Evolutionary conservation across 1,284 basidiomycete species (phyloP).

Genomic region (Boletus holoroseus): DNA sequence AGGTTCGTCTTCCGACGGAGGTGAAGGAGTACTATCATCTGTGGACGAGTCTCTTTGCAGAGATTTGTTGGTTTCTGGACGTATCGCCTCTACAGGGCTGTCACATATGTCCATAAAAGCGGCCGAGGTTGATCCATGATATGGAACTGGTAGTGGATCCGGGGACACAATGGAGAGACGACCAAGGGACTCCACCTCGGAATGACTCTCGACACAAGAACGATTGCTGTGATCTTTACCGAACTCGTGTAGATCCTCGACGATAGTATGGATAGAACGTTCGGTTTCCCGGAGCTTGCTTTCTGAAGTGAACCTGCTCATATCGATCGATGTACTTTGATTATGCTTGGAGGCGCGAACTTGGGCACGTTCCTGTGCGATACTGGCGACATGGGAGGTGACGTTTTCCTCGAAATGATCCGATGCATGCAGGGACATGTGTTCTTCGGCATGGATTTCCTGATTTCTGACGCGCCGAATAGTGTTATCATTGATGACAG

Average conservation of each 20-base stretch:
- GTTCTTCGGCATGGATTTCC: slow-evolving; percentile 23
- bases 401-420: slow-evolving; percentile 15
- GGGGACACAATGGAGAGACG: slow-evolving; percentile 28
- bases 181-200: slow-evolving; percentile 25
- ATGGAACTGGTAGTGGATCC: slow-evolving; percentile 34
- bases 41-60: slow-evolving; percentile 12
- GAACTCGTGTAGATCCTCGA: slow-evolving; percentile 27
- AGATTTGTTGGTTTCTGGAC: slow-evolving; percentile 8
- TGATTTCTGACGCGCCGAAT: slow-evolving; percentile 9
- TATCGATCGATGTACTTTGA: slow-evolving; percentile 17
- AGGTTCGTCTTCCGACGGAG: slow-evolving; percentile 32
- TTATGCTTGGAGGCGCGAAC: slow-evolving; percentile 6
- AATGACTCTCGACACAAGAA: slow-evolving; percentile 19
- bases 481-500: slow-evolving; percentile 5
- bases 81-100: slow-evolving; percentile 26
- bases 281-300: slow-evolving; percentile 20
- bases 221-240: slow-evolving; percentile 10
- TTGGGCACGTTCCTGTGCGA: slow-evolving; percentile 18
- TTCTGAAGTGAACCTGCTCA: slow-evolving; percentile 15
- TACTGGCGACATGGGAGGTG: slow-evolving; percentile 4
- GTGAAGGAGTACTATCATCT: slow-evolving; percentile 27
- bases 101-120: slow-evolving; percentile 34
- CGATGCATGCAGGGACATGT: slow-evolving; percentile 9
- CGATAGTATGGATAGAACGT: slow-evolving; percentile 29
- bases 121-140: slow-evolving; percentile 32